Evolutionary conservation across 768 basidiomycete genomes (phyloP).

Genomic region (Cyathus striatus): DNA sequence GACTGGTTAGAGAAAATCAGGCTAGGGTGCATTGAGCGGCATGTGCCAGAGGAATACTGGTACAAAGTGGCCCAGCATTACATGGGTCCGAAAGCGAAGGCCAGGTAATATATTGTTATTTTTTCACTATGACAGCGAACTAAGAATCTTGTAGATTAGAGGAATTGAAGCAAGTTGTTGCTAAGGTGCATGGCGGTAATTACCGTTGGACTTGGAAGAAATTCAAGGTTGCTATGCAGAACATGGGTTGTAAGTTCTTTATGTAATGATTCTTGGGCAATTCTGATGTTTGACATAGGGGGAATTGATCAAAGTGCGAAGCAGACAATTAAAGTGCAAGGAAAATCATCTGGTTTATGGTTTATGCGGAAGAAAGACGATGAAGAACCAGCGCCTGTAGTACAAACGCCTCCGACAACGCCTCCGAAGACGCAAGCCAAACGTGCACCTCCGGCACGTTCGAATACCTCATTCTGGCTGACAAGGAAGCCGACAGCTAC

Average conservation of each 20-base stretch:
- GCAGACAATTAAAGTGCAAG: constrained; percentile 56
- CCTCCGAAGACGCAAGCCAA: constrained; percentile 5
- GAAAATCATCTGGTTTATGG: constrained; percentile 46
- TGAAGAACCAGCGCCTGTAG: too few species aligned
- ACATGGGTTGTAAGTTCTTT: constrained; percentile 67
- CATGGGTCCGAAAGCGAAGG: constrained; percentile 66
- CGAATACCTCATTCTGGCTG: constrained; percentile 19
- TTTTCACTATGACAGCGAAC: neutral
- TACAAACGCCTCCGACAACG: constrained; percentile 6
- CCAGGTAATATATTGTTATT: constrained; percentile 22
- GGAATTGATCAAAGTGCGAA: constrained; percentile 56
- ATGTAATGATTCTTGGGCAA: neutral
- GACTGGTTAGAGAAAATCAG: constrained; percentile 72
- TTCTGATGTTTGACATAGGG: constrained; percentile 39
- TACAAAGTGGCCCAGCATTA: constrained; percentile 76
- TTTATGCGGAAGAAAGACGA: constrained; percentile 46
- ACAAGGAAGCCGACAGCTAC: constrained; percentile 20
- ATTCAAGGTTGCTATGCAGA: constrained; percentile 72
- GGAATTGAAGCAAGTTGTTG: constrained; percentile 70
- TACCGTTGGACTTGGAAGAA: constrained; percentile 85
- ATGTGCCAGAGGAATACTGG: constrained; percentile 79
- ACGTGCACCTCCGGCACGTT: constrained; percentile 13
- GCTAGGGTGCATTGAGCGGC: constrained; percentile 63
- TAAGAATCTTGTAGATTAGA: constrained; percentile 34
- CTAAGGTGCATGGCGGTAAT: constrained; percentile 68